Base-by-base conservation (phyloP, 495 filamentous ascomycete genomes). In the Aspergillus bridgeri region DNA sequence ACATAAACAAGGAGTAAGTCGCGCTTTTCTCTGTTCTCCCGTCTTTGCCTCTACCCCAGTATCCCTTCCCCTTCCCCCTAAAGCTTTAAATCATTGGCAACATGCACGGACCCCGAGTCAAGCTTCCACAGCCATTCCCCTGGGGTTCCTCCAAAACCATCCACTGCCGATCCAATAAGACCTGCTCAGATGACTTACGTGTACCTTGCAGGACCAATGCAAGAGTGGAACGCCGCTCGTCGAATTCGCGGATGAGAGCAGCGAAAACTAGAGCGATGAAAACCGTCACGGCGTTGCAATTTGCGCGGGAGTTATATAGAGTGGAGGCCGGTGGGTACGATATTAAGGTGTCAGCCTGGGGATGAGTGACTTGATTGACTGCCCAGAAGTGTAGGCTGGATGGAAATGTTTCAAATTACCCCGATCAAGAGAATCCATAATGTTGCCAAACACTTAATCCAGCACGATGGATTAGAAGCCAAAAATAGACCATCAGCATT, bases 1-100 rank as follows among this genome's bases (percentile, higher is more conserved):
- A 43, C 92, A 97, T 74, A 81, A 86, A 70, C 80, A 86, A 77
- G 93, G 93, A 68, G 91, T 96, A 84, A 80, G 89, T 84, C 65
- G 67, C 57, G 59, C 54, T 38, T 15, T 38, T 38, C 9, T 13
- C 8, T 29, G 2, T 17, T 33, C 8, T 38, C n/a, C n/a, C n/a
- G n/a, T n/a, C n/a, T n/a, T n/a, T n/a, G n/a, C n/a, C n/a, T n/a
- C n/a, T n/a, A n/a, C n/a, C n/a, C n/a, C n/a, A n/a, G n/a, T n/a
- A n/a, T 38, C 9, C 24, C 27, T 47, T 29, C 11, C 15, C 21
- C 23, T 17, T 20, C 20, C 11, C 24, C 22, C 2, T 42, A 13
- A 48, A 20, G 5, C 45, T 24, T 24, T 55, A 27, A 7, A 3
- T 27, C 23, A 27, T 21, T 13, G 29, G 51, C 25, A 44, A 27